Conservation (phyloP, 768 basidiomycete genomes). For the Thelephora ganbajun region DNA sequence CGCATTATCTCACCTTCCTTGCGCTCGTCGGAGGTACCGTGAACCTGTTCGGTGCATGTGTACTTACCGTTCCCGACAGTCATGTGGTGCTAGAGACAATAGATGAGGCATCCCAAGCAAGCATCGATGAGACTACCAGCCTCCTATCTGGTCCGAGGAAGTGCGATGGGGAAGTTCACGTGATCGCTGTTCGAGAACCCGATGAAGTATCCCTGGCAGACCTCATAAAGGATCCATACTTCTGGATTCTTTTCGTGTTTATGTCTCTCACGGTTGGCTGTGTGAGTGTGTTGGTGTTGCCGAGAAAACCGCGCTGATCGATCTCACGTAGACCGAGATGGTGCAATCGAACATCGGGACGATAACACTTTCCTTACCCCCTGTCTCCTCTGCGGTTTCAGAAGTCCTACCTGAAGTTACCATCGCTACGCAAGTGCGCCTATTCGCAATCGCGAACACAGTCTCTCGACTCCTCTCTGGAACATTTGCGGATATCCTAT, state of each 20-base stretch:
- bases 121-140: neutral
- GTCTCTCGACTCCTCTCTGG: constrained; percentile 53
- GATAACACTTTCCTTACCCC: constrained; percentile 52
- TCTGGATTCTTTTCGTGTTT: constrained; percentile 49
- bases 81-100: constrained; percentile 1
- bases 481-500: constrained; percentile 57
- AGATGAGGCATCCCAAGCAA: neutral
- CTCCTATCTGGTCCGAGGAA: constrained; percentile 8
- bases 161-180: constrained; percentile 7
- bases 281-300: constrained; percentile 28
- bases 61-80: constrained; percentile 22
- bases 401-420: constrained; percentile 18
- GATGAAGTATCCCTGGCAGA: constrained; percentile 22
- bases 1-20: constrained; percentile 40
- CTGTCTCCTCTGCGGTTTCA: constrained; percentile 6
- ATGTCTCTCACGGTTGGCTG: constrained; percentile 47
- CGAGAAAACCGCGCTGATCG: neutral
- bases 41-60: constrained; percentile 36
- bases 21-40: constrained; percentile 36
- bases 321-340: constrained; percentile 50
- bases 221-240: constrained; percentile 39
- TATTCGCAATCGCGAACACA: constrained; percentile 62
- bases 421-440: constrained; percentile 51
- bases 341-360: constrained; percentile 73
- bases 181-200: constrained; percentile 15